Evolutionary conservation across 2,329 filamentous ascomycete species (phyloP), one percentile per base, ranked within the genome.

Genomic region (Byssoonygena ceratinophila): DNA sequence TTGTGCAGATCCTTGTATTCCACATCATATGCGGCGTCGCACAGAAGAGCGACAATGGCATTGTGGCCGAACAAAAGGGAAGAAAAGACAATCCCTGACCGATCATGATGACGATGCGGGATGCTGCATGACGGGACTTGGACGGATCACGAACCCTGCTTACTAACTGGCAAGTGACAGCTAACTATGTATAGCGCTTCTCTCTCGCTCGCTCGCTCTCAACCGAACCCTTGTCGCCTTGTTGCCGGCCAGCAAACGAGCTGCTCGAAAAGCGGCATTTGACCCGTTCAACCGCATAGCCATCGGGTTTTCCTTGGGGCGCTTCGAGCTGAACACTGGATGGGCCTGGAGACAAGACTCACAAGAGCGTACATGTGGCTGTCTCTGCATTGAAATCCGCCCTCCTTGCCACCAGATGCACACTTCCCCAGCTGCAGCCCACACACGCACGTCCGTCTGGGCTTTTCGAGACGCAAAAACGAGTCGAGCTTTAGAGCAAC

Each of bases 11-110:
- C 40, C 40, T 44, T 25, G 40, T 11, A 7, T 27, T 27, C 12
- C 22, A 27, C 40, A 44, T 44, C 12, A 23, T 23, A 44, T 14
- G 40, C 16, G 40, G 40, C 23, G 40, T 27, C n/a, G 40, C 12
- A 44, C 40, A 44, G 40, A 44, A 23, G 11, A 2, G 40, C n/a
- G 6, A 47, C 45, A 37, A 46, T 46, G 45, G 8, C 20, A 47
- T 47, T 47, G 22, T 46, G 29, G 20, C 40, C n/a, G n/a, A n/a
- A n/a, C n/a, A n/a, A n/a, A n/a, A 6, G 40, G 14, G 40, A 6
- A 8, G 3, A 14, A 16, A 14, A 18, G 18, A 4, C 14, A 9
- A 44, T 44, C 40, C 40, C 40, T 44, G 40, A 29, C 8, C 34
- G 40, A 27, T 29, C 40, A 29, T 27, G 40, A 41, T 20, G 39